Base-by-base conservation (phyloP, 106 monocot species). In the Dendrobium huoshanense region DNA sequence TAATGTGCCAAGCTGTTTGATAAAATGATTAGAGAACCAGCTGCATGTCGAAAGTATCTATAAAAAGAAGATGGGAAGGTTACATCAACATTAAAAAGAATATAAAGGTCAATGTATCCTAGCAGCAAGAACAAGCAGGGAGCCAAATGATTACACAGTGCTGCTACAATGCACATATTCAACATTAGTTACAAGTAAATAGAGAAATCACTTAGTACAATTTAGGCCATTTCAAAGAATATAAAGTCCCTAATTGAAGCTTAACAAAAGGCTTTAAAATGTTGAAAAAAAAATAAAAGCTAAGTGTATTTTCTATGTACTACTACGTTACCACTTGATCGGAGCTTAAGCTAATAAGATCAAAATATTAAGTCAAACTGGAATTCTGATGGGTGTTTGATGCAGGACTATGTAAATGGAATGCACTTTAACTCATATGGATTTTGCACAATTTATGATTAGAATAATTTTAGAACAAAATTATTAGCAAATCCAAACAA, bases 31-130 rank as follows among this genome's bases (percentile, higher is more conserved):
- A 95, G 77, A 45, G 91, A 86, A 37, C 92, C 91, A 82, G 93
- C 65, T 77, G 95, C 95, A 99, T 99, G 99, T 10, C 99, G 89
- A 55, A 99, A 99, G 72, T 99, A 99, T 78, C 99, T 99, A 87
- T 51, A 78, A 47, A 13, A 20, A 48, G 41, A 67, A 65, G 68
- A 70, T 13, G 1, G 10, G 29, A 67, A 67, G 68, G 10, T 68
- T 33, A 5, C 0, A 31, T 68, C 68, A 25, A 31, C 18, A 58
- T 18, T 58, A 19, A 58, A 58, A 58, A 58, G 58, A 58, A 54
- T 7, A 22, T n/a, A n/a, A 64, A 22, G 64, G 22, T 4, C n/a
- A 64, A 64, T 24, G 64, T 64, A 19, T 54, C 54, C 54, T 54
- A 10, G 58, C 5, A 58, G 58, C 58, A 58, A 58, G 58, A 20